Evolutionary conservation across 2,329 filamentous ascomycete species (phyloP), one percentile per base, ranked within the genome.

Genomic region (Aspergillus brasiliensis): DNA sequence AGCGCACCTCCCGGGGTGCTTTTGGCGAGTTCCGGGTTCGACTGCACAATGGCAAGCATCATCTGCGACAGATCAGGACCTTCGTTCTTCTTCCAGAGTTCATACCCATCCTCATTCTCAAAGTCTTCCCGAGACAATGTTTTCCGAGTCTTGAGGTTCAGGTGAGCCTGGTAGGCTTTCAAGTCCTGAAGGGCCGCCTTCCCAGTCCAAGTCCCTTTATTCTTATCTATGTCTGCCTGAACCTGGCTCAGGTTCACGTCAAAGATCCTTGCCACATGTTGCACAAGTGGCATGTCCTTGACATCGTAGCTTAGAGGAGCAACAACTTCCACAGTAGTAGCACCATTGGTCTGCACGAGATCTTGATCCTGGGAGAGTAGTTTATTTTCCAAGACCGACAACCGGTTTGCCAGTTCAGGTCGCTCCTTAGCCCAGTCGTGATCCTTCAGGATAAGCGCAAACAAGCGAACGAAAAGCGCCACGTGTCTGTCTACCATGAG

Each of bases 261-360:
- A 77, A 98, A 99, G 64, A 97, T 91, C 68, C 85, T 88, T 53
- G 90, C 91, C 25, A 99, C 93, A 37, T 89, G 86, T 73, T 95
- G 89, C 27, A 97, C 95, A 78, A 97, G 85, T 38, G 89, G 89
- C 95, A 99, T 99, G 73, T 99, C 95, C 77, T 95, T 97, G 72
- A 98, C 89, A 75, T 97, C 91, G 75, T 97, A 91, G 71, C 88
- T 95, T 59, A 96, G 81, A 10, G 94, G 92, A 2, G 92, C 86
- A 58, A 91, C 84, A 21, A 94, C 90, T 75, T 97, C 94, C 64
- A 95, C 84, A 8, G 89, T 90, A 51, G 85, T 64, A 21, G 87
- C 77, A 13, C 87, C 83, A 84, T 80, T 66, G 69, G 82, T 66
- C 84, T 88, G 83, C 49, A 87, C 86, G 54, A 99, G 82, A 73